Conservation (phyloP, 768 basidiomycete species). For the Sporobolomyces phaffii region DNA sequence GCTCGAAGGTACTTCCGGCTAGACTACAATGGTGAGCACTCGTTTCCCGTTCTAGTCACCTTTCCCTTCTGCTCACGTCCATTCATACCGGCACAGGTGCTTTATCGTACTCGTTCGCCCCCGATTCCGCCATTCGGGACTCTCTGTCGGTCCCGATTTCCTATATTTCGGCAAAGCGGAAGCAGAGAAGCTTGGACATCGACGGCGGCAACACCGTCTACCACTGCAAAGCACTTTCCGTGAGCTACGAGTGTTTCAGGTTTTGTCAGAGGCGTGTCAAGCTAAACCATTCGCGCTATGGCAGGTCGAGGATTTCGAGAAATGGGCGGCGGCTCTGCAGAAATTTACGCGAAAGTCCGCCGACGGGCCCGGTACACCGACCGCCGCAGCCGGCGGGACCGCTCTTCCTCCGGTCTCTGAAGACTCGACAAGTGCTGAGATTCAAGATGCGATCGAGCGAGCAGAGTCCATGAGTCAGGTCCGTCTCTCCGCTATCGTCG, state of each 20-base stretch:
- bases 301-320: constrained; percentile 36
- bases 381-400: not conserved
- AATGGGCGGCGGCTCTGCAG: constrained; percentile 27
- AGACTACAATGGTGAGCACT: not conserved
- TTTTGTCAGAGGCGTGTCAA: no score
- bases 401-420: not conserved
- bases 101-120: constrained; percentile 37
- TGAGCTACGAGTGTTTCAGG: no score
- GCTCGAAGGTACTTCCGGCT: constrained; percentile 26
- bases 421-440: not conserved
- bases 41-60: not conserved
- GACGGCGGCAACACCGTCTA: constrained; percentile 33
- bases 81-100: constrained; percentile 1
- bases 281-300: no score
- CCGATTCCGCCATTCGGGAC: constrained; percentile 31
- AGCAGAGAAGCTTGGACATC: constrained; percentile 26
- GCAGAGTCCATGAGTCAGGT: constrained; percentile 23
- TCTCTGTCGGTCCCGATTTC: constrained; percentile 27
- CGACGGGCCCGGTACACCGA: not conserved
- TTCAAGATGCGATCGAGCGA: not conserved
- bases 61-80: not conserved
- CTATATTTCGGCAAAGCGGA: constrained; percentile 27
- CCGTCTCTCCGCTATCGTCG: not conserved
- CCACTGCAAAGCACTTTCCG: constrained; percentile 35
- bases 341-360: constrained; percentile 19